Conservation (phyloP, 345 rosid species). For the Mallotus nudiflorus region DNA sequence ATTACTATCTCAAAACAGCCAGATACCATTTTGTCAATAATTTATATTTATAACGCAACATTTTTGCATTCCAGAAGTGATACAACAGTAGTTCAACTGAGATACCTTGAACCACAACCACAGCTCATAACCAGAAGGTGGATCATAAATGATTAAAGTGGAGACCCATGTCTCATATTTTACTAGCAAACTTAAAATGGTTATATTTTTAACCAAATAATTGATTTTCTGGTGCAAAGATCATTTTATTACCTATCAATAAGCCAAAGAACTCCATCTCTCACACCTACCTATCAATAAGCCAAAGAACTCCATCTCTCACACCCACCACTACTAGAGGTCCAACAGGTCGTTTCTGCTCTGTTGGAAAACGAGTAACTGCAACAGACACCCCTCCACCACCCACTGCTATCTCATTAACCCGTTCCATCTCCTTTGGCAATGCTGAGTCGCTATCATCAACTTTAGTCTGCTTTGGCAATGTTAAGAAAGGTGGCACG, state of each 20-base stretch:
- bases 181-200: background rate
- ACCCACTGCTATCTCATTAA: constrained; percentile 93
- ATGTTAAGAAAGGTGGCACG: constrained; percentile 84
- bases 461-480: constrained; percentile 76
- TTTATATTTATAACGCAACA: background rate
- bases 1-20: no score
- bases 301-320: constrained; percentile 99
- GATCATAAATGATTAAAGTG: background rate
- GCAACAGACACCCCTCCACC: constrained; percentile 99
- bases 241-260: constrained; percentile 68
- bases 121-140: background rate
- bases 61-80: background rate
- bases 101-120: background rate
- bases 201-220: background rate
- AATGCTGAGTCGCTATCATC: constrained; percentile 67
- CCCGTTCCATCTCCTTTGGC: constrained; percentile 60
- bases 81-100: no score
- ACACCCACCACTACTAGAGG: constrained; percentile 93
- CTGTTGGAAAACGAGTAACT: constrained; percentile 91
- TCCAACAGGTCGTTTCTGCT: constrained; percentile 96
- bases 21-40: no score
- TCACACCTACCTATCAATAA: constrained; percentile 98
- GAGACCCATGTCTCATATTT: constrained; percentile 1
- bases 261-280: constrained; percentile 99
- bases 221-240: background rate